Percentiles rank a stretch among this genome's conserved stretches.
Evolutionary conservation across 805 yeast species (phyloP).

Genomic region (Candida awuae): DNA sequence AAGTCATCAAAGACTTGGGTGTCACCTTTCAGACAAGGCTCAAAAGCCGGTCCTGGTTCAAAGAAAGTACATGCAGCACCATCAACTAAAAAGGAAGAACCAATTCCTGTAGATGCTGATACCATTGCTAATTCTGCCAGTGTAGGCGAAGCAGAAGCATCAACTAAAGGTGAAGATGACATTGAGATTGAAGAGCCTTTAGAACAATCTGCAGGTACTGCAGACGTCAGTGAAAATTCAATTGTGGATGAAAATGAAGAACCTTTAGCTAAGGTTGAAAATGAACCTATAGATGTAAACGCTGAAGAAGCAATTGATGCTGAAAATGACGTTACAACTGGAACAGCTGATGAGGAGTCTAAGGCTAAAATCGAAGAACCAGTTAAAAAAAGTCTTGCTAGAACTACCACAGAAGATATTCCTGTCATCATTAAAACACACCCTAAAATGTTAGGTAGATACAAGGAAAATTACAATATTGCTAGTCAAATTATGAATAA

Average conservation of each 20-base stretch:
- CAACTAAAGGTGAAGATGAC: background rate
- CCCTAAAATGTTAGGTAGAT: slow-evolving; percentile 41
- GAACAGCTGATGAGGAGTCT: too few relatives aligned
- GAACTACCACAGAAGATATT: slow-evolving; percentile 21
- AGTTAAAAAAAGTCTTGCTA: background rate
- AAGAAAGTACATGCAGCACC: background rate
- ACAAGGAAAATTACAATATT: slow-evolving; percentile 40
- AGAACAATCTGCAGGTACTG: slow-evolving; percentile 4
- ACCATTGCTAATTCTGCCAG: background rate
- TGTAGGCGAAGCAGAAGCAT: slow-evolving; percentile 7
- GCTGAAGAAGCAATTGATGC: background rate
- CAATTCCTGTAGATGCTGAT: background rate
- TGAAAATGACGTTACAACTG: background rate
- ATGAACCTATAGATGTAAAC: background rate
- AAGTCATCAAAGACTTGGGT: slow-evolving; percentile 16
- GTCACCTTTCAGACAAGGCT: slow-evolving; percentile 24
- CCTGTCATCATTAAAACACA: slow-evolving; percentile 29
- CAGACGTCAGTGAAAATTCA: too few relatives aligned
- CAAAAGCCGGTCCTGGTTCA: background rate
- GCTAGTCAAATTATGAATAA: slow-evolving; percentile 40
- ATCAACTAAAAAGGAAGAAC: background rate
- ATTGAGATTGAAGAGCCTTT: slow-evolving; percentile 3
- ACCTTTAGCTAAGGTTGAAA: slow-evolving; percentile 12
- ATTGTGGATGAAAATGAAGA: slow-evolving; percentile 6
- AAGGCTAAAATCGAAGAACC: background rate